Evolutionary conservation across 257 asterid genomes (phyloP).

Genomic region (Handroanthus guayacan): DNA sequence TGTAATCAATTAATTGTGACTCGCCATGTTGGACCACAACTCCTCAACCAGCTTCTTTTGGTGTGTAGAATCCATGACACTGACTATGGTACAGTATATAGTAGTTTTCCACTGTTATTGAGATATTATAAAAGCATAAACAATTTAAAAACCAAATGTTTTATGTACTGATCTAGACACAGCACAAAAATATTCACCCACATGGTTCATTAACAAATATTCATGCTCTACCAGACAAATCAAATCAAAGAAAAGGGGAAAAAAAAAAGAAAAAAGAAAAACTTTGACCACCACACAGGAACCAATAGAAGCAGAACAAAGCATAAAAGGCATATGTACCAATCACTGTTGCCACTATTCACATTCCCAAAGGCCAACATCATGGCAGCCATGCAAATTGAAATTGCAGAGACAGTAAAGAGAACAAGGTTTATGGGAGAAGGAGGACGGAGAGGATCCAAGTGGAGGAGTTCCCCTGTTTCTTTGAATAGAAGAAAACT

Average conservation of each 20-base stretch:
- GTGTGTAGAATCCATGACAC: conserved; percentile 5
- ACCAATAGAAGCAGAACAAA: conserved; percentile 10
- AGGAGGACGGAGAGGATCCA: conserved; percentile 17
- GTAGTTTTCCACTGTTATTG: conserved; percentile 25
- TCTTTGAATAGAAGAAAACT: conserved; percentile 10
- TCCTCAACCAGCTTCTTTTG: conserved; percentile 14
- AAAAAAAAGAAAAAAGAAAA: not conserved
- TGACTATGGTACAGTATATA: conserved; percentile 8
- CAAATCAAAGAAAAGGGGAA: not conserved
- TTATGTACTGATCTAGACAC: not conserved
- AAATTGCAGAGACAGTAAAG: conserved; percentile 4
- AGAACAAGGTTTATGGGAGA: not conserved
- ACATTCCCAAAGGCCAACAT: not conserved
- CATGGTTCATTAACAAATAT: not conserved
- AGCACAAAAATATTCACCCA: conserved; percentile 6
- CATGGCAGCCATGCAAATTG: not conserved
- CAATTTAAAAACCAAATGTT: not conserved
- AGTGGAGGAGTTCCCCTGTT: conserved; percentile 25
- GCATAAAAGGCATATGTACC: conserved; percentile 15
- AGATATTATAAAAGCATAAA: conserved; percentile 12
- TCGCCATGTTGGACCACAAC: not conserved
- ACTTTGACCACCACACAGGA: not conserved
- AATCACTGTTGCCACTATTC: conserved; percentile 3
- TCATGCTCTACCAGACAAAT: conserved; percentile 14
- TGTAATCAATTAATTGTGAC: conserved; percentile 11